Conservation (phyloP, 768 basidiomycete genomes). For the Tricholoma sp. region DNA sequence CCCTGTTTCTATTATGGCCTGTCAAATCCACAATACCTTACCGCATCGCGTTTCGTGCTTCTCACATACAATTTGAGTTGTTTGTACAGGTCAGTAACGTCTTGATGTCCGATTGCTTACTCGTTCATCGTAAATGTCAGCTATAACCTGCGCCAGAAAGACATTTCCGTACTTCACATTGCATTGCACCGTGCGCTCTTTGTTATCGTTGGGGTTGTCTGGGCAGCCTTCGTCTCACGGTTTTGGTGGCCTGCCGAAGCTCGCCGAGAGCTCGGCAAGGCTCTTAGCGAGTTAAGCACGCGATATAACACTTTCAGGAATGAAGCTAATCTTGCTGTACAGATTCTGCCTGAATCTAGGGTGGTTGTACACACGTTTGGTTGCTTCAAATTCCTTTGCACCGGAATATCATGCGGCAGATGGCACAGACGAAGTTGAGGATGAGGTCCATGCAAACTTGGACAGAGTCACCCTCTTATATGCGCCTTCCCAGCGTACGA, state of each 20-base stretch:
- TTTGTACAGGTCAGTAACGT: constrained; percentile 46
- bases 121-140: constrained; percentile 30
- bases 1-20: constrained; percentile 94
- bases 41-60: constrained; percentile 74
- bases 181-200: constrained; percentile 75
- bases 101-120: neutral
- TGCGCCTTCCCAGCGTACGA: constrained; percentile 32
- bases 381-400: constrained; percentile 78
- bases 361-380: constrained; percentile 91
- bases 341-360: constrained; percentile 93
- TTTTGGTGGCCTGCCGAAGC: constrained; percentile 98
- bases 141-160: constrained; percentile 70
- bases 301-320: neutral
- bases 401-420: constrained; percentile 36
- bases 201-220: constrained; percentile 82
- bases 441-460: constrained; percentile 19
- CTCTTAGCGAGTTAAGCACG: constrained; percentile 70
- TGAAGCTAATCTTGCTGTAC: neutral
- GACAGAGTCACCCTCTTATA: constrained; percentile 26
- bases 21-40: constrained; percentile 67
- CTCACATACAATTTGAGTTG: constrained; percentile 90
- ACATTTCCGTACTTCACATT: constrained; percentile 58
- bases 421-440: constrained; percentile 15
- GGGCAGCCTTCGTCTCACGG: constrained; percentile 83
- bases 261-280: constrained; percentile 76